Evolutionary conservation across 371 early-diverging fungal species (phyloP), one percentile per base, ranked within the genome.

Genomic region (Mortierella sp.): DNA sequence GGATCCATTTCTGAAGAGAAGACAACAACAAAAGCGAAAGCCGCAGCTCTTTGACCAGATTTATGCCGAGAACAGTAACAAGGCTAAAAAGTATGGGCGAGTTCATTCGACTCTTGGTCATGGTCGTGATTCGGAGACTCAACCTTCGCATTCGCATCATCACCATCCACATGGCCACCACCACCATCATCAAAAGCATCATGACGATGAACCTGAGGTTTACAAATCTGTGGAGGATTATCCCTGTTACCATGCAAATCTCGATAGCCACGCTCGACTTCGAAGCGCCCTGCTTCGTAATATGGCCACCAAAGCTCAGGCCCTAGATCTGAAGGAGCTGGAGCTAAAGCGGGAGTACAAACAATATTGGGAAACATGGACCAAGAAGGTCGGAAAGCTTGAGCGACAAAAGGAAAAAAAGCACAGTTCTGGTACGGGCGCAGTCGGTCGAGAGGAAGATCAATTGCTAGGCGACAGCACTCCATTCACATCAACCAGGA

Each of bases 211-310:
- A 45, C 81, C 84, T 82, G 64, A 76, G 19, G 14, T 86, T 5
- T 86, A 84, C 66, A 57, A 68, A 23, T 64, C 65, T 0, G 66
- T 88, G 18, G 83, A 87, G 18, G 91, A 92, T 25, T 92, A 88
- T 74, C 88, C 90, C 28, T 91, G 89, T 57, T 90, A 89, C 74
- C 73, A 87, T 44, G 84, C 84, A 51, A 82, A 80, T 30, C 80
- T 81, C 15, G 68, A 62, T 18, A 61, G 57, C 26, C 84, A 89
- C 52, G 66, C 58, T 7, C 75, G 70, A 25, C 61, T 87, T 6
- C 66, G 73, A 25, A 75, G 76, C 7, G 66, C 68, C 7, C 44
- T 89, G 63, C 73, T 84, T 15, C 75, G 56, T 16, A 64, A 80
- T 7, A 70, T 89, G 44, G 80, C 70, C 0, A 60, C 66, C 18